phyloP scores from a whole-genome alignment of 805 yeast species.

The Candida berthetii region DNA sequence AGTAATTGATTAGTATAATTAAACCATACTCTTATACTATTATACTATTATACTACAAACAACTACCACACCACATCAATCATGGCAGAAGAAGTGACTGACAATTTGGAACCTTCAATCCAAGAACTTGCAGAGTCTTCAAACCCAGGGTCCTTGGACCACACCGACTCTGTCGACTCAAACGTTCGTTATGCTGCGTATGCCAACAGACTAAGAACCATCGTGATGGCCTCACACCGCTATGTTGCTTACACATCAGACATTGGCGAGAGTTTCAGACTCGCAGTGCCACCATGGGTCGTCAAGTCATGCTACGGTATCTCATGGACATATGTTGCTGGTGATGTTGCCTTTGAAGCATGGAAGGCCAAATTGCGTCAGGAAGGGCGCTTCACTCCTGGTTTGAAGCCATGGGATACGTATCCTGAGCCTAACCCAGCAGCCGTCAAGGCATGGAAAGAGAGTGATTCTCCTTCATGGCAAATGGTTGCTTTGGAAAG shows the following conservation, averaged over 20 bases:
- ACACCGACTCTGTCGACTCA: constrained; percentile 37
- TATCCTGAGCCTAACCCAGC: constrained; percentile 32
- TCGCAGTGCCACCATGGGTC: constrained; percentile 65
- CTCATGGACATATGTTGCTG: constrained; percentile 70
- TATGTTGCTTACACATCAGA: constrained; percentile 86
- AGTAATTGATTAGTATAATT: no score
- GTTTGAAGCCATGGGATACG: constrained; percentile 62
- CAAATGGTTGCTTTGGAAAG: constrained; percentile 56
- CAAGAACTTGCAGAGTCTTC: constrained; percentile 8
- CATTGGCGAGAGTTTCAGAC: constrained; percentile 82
- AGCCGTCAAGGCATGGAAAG: constrained; percentile 28
- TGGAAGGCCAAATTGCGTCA: constrained; percentile 66
- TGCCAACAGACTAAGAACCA: constrained; percentile 68
- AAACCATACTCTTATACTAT: no score
- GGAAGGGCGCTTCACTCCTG: constrained; percentile 57
- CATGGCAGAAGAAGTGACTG: constrained; percentile 1
- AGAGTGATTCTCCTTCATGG: constrained; percentile 57
- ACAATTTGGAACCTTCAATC: background rate
- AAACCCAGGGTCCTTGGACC: constrained; percentile 8
- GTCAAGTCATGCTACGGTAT: constrained; percentile 65
- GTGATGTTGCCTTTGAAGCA: constrained; percentile 68
- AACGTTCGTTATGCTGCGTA: constrained; percentile 74
- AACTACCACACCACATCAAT: background rate
- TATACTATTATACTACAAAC: no score
- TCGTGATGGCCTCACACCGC: constrained; percentile 66